Percentiles rank a stretch among this genome's conserved stretches.
Conservation (phyloP, 78 protist genomes). For the slime mould (Dictyostelium discoideum) region dicty_2.7 NC_007089.4:3485001-3485500, state of each 20-base stretch:
- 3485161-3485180: conserved; percentile 83
- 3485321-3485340: conserved; percentile 95
- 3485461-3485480: background rate
- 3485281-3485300: conserved; percentile 84
- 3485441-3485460: conserved; percentile 85
- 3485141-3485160: conserved; percentile 73
- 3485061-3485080: conserved; percentile 34
- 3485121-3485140: conserved; percentile 44
- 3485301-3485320: conserved; percentile 83
- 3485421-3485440: conserved; percentile 68
- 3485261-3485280: conserved; percentile 35
- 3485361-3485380: conserved; percentile 28
- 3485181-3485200: conserved; percentile 95
- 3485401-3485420: conserved; percentile 83
- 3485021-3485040: conserved; percentile 84
- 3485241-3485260: conserved; percentile 86
- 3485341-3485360: conserved; percentile 87
- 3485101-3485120: conserved; percentile 79
- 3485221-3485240: conserved; percentile 17
- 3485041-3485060: background rate
- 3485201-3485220: conserved; percentile 86
- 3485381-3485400: conserved; percentile 80
- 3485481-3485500: background rate
- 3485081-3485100: conserved; percentile 32
- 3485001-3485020: conserved; percentile 98